Evolutionary conservation across 352 stramenopile species (phyloP).

Genomic region (Globisporangium polare): DNA sequence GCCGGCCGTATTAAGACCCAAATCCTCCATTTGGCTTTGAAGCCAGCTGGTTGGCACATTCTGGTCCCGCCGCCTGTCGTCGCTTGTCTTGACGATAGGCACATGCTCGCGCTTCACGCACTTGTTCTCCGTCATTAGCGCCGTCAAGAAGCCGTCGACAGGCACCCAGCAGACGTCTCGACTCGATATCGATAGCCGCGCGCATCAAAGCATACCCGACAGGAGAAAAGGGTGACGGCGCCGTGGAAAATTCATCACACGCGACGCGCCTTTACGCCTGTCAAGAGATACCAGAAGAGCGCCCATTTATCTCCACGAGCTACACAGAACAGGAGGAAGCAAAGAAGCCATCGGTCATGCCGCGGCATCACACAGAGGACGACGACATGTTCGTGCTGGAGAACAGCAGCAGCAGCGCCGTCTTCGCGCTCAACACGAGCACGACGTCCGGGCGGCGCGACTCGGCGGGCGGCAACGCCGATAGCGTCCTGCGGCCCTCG

Average conservation of each 20-base stretch:
- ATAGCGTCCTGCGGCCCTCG: constrained; percentile 25
- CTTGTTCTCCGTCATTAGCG: background rate
- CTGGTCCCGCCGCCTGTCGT: background rate
- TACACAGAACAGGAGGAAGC: background rate
- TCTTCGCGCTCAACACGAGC: constrained; percentile 12
- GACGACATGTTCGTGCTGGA: constrained; percentile 33
- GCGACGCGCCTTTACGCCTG: background rate
- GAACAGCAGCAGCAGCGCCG: constrained; percentile 4
- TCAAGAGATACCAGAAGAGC: background rate
- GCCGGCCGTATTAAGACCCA: background rate
- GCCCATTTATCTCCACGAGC: background rate
- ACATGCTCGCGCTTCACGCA: background rate
- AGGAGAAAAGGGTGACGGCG: background rate
- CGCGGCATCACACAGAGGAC: background rate
- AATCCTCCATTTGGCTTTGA: background rate
- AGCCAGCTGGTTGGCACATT: background rate
- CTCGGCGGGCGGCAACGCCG: constrained; percentile 4
- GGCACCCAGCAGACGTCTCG: background rate
- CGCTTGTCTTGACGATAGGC: background rate
- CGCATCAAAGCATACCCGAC: background rate
- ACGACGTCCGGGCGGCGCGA: constrained; percentile 13
- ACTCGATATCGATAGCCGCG: background rate
- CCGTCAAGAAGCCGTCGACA: background rate
- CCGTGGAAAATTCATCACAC: background rate
- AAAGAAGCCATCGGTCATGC: background rate